A percentile compares a stretch with the other conserved stretches of the same genome.
Conservation (phyloP, 148 eudicot genomes). For the Rhododendron kiyosumense region DNA sequence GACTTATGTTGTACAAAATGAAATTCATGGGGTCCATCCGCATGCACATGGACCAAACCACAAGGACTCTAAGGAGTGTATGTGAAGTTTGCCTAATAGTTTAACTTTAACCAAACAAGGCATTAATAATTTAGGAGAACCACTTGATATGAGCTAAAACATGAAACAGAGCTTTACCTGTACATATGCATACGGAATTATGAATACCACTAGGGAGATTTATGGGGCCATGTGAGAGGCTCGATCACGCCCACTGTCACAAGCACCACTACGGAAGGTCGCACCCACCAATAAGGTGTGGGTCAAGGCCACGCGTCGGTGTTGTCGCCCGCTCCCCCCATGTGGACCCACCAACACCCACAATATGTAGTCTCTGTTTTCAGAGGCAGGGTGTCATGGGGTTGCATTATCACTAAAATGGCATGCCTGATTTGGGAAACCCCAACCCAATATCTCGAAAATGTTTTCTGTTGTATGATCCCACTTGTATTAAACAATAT, state of each 20-base stretch:
- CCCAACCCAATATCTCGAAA: conserved; percentile 12
- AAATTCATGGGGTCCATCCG: no score
- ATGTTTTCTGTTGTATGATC: conserved; percentile 3
- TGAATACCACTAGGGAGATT: not conserved
- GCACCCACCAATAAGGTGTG: conserved; percentile 1
- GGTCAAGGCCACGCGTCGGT: conserved; percentile 1
- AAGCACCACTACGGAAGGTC: conserved; percentile 3
- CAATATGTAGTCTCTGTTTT: not conserved
- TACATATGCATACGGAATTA: not conserved
- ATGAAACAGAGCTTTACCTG: not conserved
- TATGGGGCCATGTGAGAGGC: conserved; percentile 11
- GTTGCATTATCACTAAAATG: not conserved
- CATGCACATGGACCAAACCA: not conserved
- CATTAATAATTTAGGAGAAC: not conserved
- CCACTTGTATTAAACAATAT: not conserved
- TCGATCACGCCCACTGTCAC: conserved; percentile 8
- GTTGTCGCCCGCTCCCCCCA: not conserved
- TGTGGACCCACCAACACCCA: conserved; percentile 12
- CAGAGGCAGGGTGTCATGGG: conserved; percentile 4
- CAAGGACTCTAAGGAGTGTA: not conserved
- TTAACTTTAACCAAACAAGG: not conserved
- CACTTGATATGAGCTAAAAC: not conserved
- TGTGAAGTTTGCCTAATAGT: not conserved
- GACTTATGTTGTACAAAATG: no score
- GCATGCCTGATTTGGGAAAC: not conserved